Conservation (phyloP, 805 yeast genomes). For the Brettanomyces custersianus region DNA sequence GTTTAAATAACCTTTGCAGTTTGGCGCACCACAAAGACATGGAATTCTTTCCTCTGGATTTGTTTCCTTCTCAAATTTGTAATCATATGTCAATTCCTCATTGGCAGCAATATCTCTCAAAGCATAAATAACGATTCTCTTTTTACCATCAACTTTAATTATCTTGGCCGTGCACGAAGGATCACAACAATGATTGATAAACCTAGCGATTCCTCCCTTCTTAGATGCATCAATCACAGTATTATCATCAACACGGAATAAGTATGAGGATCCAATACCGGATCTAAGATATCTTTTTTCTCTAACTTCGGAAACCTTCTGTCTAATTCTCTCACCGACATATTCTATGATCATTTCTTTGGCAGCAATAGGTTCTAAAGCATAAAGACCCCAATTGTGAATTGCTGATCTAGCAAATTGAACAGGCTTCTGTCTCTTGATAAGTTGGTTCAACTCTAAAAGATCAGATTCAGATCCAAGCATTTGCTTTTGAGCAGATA, state of each 20-base stretch:
- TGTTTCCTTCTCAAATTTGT: slow-evolving; percentile 86
- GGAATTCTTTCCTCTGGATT: slow-evolving; percentile 81
- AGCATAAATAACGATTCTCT: slow-evolving; percentile 92
- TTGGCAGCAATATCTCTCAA: slow-evolving; percentile 78
- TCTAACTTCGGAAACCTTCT: slow-evolving; percentile 87
- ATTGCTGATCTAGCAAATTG: slow-evolving; percentile 96
- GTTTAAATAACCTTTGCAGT: slow-evolving; percentile 87
- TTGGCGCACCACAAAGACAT: slow-evolving; percentile 92
- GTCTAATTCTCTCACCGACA: slow-evolving; percentile 91
- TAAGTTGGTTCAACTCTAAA: slow-evolving; percentile 74
- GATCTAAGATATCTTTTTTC: slow-evolving; percentile 78
- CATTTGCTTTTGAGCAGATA: slow-evolving; percentile 68
- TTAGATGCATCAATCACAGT: slow-evolving; percentile 97
- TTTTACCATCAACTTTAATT: slow-evolving; percentile 87
- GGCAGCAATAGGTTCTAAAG: slow-evolving; percentile 90
- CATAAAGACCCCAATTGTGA: slow-evolving; percentile 97
- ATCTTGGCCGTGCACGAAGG: slow-evolving; percentile 98
- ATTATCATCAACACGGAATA: slow-evolving; percentile 87
- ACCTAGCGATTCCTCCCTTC: slow-evolving; percentile 94
- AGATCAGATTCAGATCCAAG: slow-evolving; percentile 78
- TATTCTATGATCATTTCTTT: slow-evolving; percentile 97
- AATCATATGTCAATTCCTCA: slow-evolving; percentile 92
- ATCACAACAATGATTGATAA: slow-evolving; percentile 93
- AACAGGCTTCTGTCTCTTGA: slow-evolving; percentile 86
- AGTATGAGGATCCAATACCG: slow-evolving; percentile 92